phyloP scores from a whole-genome alignment of 805 yeast genomes.

The Barnettozyma californica region DNA sequence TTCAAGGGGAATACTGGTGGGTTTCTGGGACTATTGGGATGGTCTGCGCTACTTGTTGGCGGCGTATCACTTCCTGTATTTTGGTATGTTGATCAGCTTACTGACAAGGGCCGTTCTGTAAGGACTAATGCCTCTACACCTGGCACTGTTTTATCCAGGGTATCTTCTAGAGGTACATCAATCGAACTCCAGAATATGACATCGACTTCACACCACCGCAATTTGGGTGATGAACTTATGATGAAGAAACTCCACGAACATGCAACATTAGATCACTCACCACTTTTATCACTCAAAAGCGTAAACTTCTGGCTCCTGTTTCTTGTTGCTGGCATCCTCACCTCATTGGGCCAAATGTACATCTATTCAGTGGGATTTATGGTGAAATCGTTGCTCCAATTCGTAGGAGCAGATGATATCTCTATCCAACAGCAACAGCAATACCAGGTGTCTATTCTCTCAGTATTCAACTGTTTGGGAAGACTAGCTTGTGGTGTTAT shows the following conservation, averaged over 20 bases:
- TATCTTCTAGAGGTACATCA: constrained; percentile 8
- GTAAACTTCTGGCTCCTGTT: constrained; percentile 47
- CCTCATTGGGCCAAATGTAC: constrained; percentile 71
- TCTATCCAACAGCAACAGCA: constrained; percentile 54
- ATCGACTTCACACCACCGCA: not conserved
- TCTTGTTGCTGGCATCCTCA: constrained; percentile 44
- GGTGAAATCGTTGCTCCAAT: constrained; percentile 41
- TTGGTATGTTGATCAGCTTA: constrained; percentile 17
- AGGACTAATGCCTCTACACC: not conserved
- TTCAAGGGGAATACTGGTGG: constrained; percentile 55
- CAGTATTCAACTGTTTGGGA: constrained; percentile 63
- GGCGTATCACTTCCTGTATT: constrained; percentile 44
- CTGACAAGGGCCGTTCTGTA: constrained; percentile 5
- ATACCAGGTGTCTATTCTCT: constrained; percentile 65
- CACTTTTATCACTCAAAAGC: constrained; percentile 21
- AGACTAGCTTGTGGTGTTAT: constrained; percentile 56
- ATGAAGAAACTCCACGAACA: constrained; percentile 2
- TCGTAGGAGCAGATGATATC: constrained; percentile 14
- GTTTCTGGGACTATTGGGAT: constrained; percentile 43
- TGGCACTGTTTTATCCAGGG: not conserved
- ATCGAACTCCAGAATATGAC: constrained; percentile 14
- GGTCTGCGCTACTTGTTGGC: constrained; percentile 37
- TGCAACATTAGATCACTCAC: not conserved
- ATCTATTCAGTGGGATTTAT: constrained; percentile 72
- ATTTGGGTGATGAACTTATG: constrained; percentile 4